Evolutionary conservation across 1,139 yeast genomes (phyloP), one percentile per base, ranked within the genome.

Genomic region (Taphrina flavorubra): DNA sequence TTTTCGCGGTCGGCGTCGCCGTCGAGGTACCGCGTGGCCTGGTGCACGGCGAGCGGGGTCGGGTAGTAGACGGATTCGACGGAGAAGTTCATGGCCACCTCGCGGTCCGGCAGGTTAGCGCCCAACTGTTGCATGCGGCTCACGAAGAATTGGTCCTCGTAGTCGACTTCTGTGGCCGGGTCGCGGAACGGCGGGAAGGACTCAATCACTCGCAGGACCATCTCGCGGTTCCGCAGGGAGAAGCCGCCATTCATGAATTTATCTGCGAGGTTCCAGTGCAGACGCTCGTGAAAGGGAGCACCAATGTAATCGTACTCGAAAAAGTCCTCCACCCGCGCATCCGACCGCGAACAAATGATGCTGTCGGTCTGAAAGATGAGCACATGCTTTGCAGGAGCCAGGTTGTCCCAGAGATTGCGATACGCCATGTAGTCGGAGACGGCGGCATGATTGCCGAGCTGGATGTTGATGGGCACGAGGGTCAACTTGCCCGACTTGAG

Each of bases 301-400:
- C 67, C 67, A 36, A 63, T 55, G 56, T 39, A 63, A 36, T 44
- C 67, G 49, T 42, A 63, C 47, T 55, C 55, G 46, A 63, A 55
- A 20, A 55, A 63, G 39, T 63, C 67, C 36, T 63, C 61, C 47
- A 63, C 55, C 8, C 51, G 51, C 5, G 60, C 51, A 14, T 63
- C 47, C 7, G 67, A 53, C n/a, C 51, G 8, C 25, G 67, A 53
- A 36, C 67, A 63, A 31, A 63, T 20, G 46, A 57, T 63, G 20
- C 55, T 42, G 42, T 63, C 67, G 37, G 44, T 42, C 20, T 63
- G 67, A 39, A 63, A 63, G 51, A 63, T 39, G 20, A 63, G 47
- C n/a, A 63, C 42, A 40, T 63, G 44, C 56, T 63, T 63, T 7
- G 67, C 67, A 6, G 67, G 67, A 13, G 61, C 61, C 55, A 55